Evolutionary conservation across 441 rosid genomes (phyloP), one percentile per base, ranked within the genome.

Genomic region (Flueggea neowawraea): DNA sequence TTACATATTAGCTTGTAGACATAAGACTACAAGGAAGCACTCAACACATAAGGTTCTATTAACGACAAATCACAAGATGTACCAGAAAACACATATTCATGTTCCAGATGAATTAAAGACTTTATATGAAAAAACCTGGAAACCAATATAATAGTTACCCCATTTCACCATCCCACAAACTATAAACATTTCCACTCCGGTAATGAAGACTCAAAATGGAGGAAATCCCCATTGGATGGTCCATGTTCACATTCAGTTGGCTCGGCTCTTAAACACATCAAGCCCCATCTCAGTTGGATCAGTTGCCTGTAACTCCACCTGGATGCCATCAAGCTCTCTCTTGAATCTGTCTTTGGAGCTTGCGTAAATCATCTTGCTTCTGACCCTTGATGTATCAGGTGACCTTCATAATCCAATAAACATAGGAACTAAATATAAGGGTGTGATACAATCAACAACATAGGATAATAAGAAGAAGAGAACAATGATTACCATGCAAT

Each of bases 301-400:
- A 48, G 85, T 80, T 17, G 84, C 88, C 75, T 83, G 85, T 76
- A 83, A 73, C 64, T 83, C 83, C 16, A 83, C 72, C 71, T 83
- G 85, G 76, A 83, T 76, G 54, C 85, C 83, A 63, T 83, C 88
- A 43, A 80, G 80, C 64, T 80, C 84, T 58, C 84, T 72, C 81
- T 83, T 80, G 39, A 83, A 80, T 54, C 82, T 76, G 73, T 81
- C 89, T 64, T 84, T 84, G 66, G 89, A 77, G 75, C 89, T 84
- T 15, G 89, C 86, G 41, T 81, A 84, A 55, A 84, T 84, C 86
- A 84, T 84, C 77, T 84, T 84, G 77, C 81, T 84, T 73, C 89
- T 73, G 55, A 84, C 82, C 69, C 84, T 73, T 61, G 89, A 57
- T 15, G 78, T 75, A 28, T 84, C 89, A 39, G 86, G 89, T 36